Percentiles rank a stretch among this genome's conserved stretches.
Evolutionary conservation across 2,329 filamentous ascomycete genomes (phyloP).

Genomic region (Hypoxylon sp.): DNA sequence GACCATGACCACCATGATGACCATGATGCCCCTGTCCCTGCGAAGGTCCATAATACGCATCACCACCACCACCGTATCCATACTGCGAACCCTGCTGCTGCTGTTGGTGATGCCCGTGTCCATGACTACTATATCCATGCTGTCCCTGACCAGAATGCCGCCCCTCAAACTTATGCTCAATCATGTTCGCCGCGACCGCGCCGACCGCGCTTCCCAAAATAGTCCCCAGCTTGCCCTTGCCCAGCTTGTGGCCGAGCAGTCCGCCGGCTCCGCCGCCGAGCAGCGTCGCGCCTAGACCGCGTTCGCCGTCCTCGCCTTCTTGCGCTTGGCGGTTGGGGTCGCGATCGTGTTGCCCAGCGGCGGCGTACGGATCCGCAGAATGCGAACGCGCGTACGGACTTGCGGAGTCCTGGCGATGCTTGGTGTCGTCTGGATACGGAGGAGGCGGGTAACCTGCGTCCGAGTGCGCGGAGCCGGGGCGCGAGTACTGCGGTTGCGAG

Average conservation of each 20-base stretch:
- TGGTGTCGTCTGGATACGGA: slow-evolving; percentile 23
- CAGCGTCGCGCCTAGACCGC: slow-evolving; percentile 63
- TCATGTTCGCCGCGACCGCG: slow-evolving; percentile 62
- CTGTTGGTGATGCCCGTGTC: slow-evolving; percentile 30
- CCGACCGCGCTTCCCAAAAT: slow-evolving; percentile 62
- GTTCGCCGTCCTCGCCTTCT: slow-evolving; percentile 55
- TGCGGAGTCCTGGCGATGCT: slow-evolving; percentile 1
- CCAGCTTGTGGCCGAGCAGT: slow-evolving; percentile 62
- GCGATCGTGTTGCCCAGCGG: slow-evolving; percentile 13
- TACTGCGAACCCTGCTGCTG: slow-evolving; percentile 17
- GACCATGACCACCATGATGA: slow-evolving; percentile 25
- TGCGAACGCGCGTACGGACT: slow-evolving; percentile 37
- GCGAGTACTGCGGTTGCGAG: slow-evolving; percentile 40
- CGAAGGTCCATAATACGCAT: slow-evolving; percentile 24
- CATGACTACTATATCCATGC: slow-evolving; percentile 19
- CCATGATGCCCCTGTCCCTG: slow-evolving; percentile 16
- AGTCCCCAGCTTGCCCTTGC: slow-evolving; percentile 62
- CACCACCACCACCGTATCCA: no score
- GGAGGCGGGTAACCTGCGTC: slow-evolving; percentile 35
- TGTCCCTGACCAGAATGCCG: slow-evolving; percentile 43
- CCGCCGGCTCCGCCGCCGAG: slow-evolving; percentile 63
- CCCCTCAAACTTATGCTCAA: slow-evolving; percentile 55
- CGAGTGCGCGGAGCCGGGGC: slow-evolving; percentile 44
- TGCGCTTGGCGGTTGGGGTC: slow-evolving; percentile 25
- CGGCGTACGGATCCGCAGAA: slow-evolving; percentile 41